Evolutionary conservation across 2,329 filamentous ascomycete species (phyloP).

Genomic region (Phialophora macrospora): DNA sequence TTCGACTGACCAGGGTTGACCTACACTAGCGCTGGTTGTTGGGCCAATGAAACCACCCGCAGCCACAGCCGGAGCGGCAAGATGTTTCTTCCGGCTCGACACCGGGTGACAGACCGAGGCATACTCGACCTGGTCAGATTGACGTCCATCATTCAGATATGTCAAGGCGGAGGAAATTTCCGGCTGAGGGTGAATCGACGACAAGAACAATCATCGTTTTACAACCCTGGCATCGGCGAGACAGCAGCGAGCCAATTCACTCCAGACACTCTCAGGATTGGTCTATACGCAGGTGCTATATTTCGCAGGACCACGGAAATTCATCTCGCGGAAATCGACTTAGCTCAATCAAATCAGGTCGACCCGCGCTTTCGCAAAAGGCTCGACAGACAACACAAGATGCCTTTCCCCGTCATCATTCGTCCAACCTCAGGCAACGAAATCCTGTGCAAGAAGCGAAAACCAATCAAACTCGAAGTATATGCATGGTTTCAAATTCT

Average conservation of each 20-base stretch:
- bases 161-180: not conserved
- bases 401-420: not conserved
- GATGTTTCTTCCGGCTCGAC: not conserved
- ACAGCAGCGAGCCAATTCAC: not conserved
- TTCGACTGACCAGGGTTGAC: conserved; percentile 4
- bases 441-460: not conserved
- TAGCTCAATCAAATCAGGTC: not conserved
- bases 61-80: not conserved
- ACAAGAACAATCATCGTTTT: not conserved
- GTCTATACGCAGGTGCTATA: conserved; percentile 3
- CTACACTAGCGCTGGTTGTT: not conserved
- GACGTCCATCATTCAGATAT: not conserved
- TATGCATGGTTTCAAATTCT: not conserved
- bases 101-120: not conserved
- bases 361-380: not conserved
- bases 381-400: not conserved
- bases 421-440: not conserved
- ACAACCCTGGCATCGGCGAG: not conserved
- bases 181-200: not conserved
- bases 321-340: not conserved
- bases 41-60: not conserved
- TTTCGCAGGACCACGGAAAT: not conserved
- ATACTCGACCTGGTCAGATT: not conserved
- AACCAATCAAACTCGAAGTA: not conserved
- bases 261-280: not conserved